A percentile compares a stretch with the other conserved stretches of the same genome.
Evolutionary conservation across 129 eudicot genomes (phyloP).

Genomic region (Escallonia rubra): DNA sequence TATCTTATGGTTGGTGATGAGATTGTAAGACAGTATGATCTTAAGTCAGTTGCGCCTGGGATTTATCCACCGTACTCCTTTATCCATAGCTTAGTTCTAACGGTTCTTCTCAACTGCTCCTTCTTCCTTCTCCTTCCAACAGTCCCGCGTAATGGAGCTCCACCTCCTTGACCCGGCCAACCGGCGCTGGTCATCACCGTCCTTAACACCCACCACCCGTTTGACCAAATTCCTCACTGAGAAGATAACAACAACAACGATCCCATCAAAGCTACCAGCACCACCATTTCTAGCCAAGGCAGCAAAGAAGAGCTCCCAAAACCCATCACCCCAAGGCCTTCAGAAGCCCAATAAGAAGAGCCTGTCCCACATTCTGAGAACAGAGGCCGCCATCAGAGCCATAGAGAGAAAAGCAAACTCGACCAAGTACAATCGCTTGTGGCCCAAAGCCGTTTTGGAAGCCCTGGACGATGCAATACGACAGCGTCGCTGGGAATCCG

Average conservation of each 20-base stretch:
- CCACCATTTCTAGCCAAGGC: slow-evolving; percentile 11
- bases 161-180: neutral
- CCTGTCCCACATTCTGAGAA: slow-evolving; percentile 59
- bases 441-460: slow-evolving; percentile 79
- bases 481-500: slow-evolving; percentile 76
- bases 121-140: neutral
- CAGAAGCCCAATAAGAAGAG: slow-evolving; percentile 53
- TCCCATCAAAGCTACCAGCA: neutral
- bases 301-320: slow-evolving; percentile 30
- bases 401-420: slow-evolving; percentile 73
- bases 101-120: neutral
- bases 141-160: slow-evolving; percentile 2
- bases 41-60: no score
- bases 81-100: no score
- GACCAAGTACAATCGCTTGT: slow-evolving; percentile 49
- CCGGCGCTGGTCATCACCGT: slow-evolving; percentile 23
- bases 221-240: slow-evolving; percentile 41
- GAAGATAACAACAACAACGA: neutral
- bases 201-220: slow-evolving; percentile 27
- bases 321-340: slow-evolving; percentile 25
- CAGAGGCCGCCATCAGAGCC: slow-evolving; percentile 73
- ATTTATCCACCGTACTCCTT: no score
- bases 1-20: no score
- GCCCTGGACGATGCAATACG: slow-evolving; percentile 69
- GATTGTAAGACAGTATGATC: no score